Base-by-base conservation (phyloP, 169 alveolate genomes). In the Babesia sp. region DNA sequence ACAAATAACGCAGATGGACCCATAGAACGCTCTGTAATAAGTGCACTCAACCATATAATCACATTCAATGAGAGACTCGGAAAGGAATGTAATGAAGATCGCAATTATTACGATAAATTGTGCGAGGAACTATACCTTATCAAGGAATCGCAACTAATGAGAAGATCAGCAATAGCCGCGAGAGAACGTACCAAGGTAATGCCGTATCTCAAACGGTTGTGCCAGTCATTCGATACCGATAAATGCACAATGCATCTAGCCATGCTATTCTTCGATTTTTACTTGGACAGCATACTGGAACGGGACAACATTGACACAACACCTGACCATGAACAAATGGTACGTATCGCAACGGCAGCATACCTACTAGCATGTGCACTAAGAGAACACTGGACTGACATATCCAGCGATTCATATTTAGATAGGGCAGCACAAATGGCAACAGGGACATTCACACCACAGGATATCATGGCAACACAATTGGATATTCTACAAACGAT, bases 371-470 rank as follows among this genome's bases (percentile, higher is more conserved):
- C 84, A 0, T 64, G 73, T 22, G 89, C 80, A 16, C 50, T 81
- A 60, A 39, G 89, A 8, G 89, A 81, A 39, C 89, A 81, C 42
- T 81, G 89, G 89, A 72, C 71, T 8, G 89, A 81, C 44, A 63
- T 73, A 1, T 58, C 71, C 24, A 60, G 82, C 39, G 89, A 81
- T 34, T 67, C 82, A 7, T 81, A 81, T 31, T 54, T 81, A 28
- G 81, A 72, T 28, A 69, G 71, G 0, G 80, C 80, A 6, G 29
- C 63, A 9, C 55, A 64, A 36, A 72, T 63, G 84, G 66, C 34
- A 12, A 7, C 42, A 0, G 70, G 71, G 59, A 71, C 78, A 8
- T 81, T 81, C 79, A 59, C 79, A 14, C 9, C 80, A 34, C 63
- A 60, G 26, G 89, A 81, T 34, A 73, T 81, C 24, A 41, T 72